Conservation (phyloP, 495 filamentous ascomycete genomes). For the Rhizodiscina lignyota region DNA sequence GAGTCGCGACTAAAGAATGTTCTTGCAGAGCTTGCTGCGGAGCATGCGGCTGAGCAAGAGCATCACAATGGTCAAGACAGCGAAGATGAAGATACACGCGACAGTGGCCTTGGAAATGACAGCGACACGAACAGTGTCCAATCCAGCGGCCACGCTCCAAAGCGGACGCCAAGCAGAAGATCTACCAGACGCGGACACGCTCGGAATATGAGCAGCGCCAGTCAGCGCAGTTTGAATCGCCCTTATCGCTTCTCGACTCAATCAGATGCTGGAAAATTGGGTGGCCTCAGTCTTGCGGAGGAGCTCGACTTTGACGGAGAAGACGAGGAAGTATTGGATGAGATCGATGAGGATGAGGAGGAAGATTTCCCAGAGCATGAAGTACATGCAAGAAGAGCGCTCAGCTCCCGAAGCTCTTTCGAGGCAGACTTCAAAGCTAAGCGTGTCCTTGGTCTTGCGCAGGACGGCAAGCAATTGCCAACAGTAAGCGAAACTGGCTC, state of each 20-base stretch:
- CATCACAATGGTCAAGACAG: constrained; percentile 26
- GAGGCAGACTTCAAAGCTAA: constrained; percentile 23
- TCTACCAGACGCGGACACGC: constrained; percentile 23
- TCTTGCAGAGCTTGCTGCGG: constrained; percentile 65
- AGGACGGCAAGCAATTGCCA: too few relatives aligned
- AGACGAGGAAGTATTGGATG: constrained; percentile 36
- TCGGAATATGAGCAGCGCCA: constrained; percentile 48
- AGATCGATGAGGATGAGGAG: constrained; percentile 22
- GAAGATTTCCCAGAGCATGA: constrained; percentile 22
- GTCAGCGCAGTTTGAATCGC: constrained; percentile 28
- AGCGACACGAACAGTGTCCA: constrained; percentile 61
- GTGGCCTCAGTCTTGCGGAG: constrained; percentile 65
- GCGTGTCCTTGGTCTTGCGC: constrained; percentile 23
- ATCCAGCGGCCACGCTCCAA: neutral
- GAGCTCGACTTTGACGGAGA: constrained; percentile 77
- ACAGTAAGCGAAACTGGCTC: constrained; percentile 2
- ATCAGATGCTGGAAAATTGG: constrained; percentile 34
- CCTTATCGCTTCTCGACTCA: constrained; percentile 39
- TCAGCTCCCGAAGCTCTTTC: constrained; percentile 17
- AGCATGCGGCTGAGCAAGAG: constrained; percentile 33
- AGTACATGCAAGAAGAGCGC: constrained; percentile 14
- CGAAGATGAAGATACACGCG: constrained; percentile 35
- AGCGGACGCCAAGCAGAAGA: neutral
- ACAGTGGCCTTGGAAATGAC: constrained; percentile 28
- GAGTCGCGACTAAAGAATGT: constrained; percentile 74